phyloP scores from a whole-genome alignment of 2,329 filamentous ascomycete species.

The Aspergillus oerlinghausenensis region DNA sequence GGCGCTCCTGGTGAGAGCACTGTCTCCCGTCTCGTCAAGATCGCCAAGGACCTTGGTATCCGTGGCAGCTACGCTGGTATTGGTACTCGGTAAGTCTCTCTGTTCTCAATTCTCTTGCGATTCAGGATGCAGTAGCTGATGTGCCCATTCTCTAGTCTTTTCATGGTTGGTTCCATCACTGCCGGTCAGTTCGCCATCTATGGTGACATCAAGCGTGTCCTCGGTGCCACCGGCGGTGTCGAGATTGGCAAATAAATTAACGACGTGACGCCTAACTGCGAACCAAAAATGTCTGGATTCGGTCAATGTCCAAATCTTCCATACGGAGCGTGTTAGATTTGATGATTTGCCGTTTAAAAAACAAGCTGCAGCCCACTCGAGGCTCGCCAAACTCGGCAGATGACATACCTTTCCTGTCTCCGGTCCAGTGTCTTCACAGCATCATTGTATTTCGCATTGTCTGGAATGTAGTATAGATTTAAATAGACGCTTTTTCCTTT shows the following conservation, averaged over 20 bases:
- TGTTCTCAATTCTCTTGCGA: neutral
- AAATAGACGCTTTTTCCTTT: neutral
- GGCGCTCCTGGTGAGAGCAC: constrained; percentile 82
- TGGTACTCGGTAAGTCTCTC: constrained; percentile 57
- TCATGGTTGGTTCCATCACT: constrained; percentile 62
- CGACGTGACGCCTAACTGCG: constrained; percentile 3
- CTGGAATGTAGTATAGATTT: neutral
- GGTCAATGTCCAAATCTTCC: neutral
- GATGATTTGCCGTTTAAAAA: neutral
- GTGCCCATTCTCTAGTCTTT: constrained; percentile 11
- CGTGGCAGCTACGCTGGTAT: constrained; percentile 75
- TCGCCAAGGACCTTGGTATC: constrained; percentile 78
- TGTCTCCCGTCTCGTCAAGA: constrained; percentile 76
- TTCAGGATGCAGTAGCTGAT: neutral
- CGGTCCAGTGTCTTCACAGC: neutral
- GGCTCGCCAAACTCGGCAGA: neutral
- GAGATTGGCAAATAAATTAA: constrained; percentile 55
- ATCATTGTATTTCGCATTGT: neutral
- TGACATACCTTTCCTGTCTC: neutral
- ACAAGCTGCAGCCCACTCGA: neutral
- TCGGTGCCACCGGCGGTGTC: constrained; percentile 71
- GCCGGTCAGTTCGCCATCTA: constrained; percentile 88
- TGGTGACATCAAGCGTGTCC: constrained; percentile 64
- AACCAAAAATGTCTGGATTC: neutral
- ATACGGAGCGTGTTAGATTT: neutral